Percentiles rank a stretch among this genome's conserved stretches.
phyloP scores from a whole-genome alignment of 2,329 filamentous ascomycete species.

The Cladosporium halotolerans region DNA sequence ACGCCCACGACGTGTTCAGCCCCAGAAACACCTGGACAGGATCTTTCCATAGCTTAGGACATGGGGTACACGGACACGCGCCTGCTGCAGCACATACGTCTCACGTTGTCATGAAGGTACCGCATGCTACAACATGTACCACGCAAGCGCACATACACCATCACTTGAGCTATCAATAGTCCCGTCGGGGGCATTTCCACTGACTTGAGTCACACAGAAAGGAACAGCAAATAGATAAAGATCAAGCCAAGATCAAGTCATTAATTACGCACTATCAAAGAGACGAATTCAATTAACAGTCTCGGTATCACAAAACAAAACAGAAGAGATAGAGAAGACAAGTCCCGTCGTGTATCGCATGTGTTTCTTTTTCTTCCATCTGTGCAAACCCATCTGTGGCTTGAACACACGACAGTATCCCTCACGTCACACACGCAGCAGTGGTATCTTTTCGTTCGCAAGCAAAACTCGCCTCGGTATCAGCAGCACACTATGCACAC shows the following conservation, averaged over 20 bases:
- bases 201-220: not conserved
- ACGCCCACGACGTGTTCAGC: too few species aligned
- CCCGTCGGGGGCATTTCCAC: not conserved
- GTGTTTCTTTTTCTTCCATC: not conserved
- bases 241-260: not conserved
- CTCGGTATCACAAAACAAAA: not conserved
- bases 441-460: not conserved
- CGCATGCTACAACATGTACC: too few species aligned
- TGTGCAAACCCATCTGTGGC: not conserved
- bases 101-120: too few species aligned
- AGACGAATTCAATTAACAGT: not conserved
- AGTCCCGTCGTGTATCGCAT: not conserved
- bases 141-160: too few species aligned
- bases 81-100: too few species aligned
- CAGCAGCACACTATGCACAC: not conserved
- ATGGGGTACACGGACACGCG: too few species aligned
- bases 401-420: too few species aligned
- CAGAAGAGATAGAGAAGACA: not conserved
- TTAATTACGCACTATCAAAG: conserved; percentile 1
- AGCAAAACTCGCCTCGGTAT: not conserved
- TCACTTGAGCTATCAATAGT: too few species aligned
- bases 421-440: too few species aligned
- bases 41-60: too few species aligned
- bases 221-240: not conserved
- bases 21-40: too few species aligned